phyloP scores from a whole-genome alignment of 352 stramenopile genomes.

The Halophytophthora polymorphica region DNA sequence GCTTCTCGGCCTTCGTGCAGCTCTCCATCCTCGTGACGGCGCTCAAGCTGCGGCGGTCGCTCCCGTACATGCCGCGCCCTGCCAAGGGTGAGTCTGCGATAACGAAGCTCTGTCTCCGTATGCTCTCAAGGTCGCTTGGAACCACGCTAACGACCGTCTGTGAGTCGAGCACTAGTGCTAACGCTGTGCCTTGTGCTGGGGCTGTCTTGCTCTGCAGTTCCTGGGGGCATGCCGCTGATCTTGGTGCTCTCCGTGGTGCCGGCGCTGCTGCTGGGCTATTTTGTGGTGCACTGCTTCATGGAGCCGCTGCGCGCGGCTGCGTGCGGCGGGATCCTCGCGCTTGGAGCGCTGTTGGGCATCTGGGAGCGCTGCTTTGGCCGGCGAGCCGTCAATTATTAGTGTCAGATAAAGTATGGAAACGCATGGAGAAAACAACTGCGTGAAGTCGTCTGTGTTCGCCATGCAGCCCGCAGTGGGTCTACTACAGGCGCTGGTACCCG shows the following conservation, averaged over 20 bases:
- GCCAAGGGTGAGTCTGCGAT: slow-evolving; percentile 16
- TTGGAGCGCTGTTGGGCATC: slow-evolving; percentile 9
- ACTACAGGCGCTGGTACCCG: too few species aligned
- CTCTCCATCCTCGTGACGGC: slow-evolving; percentile 85
- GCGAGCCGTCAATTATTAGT: slow-evolving; percentile 4
- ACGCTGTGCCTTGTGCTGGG: slow-evolving; percentile 2
- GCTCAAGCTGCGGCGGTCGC: slow-evolving; percentile 68
- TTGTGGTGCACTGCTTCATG: slow-evolving; percentile 12
- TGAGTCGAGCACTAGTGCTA: background rate
- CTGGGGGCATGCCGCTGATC: slow-evolving; percentile 24
- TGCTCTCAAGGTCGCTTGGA: too few species aligned
- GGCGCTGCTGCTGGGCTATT: slow-evolving; percentile 17
- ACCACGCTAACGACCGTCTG: too few species aligned
- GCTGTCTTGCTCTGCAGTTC: slow-evolving; percentile 5
- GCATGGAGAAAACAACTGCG: too few species aligned
- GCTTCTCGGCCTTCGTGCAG: slow-evolving; percentile 71
- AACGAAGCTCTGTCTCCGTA: background rate
- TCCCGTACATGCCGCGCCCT: slow-evolving; percentile 55
- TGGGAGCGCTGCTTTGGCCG: slow-evolving; percentile 1
- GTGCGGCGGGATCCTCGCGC: slow-evolving; percentile 5
- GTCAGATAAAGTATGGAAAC: too few species aligned
- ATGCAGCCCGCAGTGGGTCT: too few species aligned
- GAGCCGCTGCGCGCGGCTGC: slow-evolving; percentile 6
- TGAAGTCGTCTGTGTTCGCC: too few species aligned
- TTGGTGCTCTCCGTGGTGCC: slow-evolving; percentile 18